These are phyloP conservation scores for Durotheca rogersii DNA, from an alignment of 495 filamentous ascomycete species.

Conservation along the genomic window DNA sequence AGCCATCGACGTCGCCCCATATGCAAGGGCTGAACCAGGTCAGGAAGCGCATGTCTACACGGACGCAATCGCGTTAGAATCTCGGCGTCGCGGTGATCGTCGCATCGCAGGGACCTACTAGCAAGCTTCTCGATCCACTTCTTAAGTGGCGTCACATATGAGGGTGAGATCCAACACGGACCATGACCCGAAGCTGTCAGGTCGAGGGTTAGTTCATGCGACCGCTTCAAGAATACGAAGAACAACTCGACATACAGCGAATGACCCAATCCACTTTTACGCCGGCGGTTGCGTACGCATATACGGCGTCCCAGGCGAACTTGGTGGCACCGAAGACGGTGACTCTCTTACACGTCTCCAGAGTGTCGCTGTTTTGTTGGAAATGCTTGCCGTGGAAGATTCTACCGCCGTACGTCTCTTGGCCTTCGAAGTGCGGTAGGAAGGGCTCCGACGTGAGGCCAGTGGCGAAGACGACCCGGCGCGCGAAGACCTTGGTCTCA, in stretches of 20 bases:
- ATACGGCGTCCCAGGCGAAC: conserved; percentile 71
- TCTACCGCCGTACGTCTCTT: conserved; percentile 44
- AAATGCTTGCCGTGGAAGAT: conserved; percentile 65
- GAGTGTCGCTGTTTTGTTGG: conserved; percentile 29
- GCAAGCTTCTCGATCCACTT: conserved; percentile 60
- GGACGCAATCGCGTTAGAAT: conserved; percentile 12
- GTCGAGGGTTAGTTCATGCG: conserved; percentile 11
- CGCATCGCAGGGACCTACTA: conserved; percentile 42
- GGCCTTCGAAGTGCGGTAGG: conserved; percentile 34
- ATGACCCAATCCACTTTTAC: conserved; percentile 78
- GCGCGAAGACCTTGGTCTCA: conserved; percentile 27
- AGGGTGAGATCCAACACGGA: conserved; percentile 65
- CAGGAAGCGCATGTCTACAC: conserved; percentile 30
- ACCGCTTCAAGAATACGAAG: not conserved
- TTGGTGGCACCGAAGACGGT: conserved; percentile 69
- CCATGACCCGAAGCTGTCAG: conserved; percentile 62
- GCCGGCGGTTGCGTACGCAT: conserved; percentile 61
- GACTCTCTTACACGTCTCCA: conserved; percentile 43
- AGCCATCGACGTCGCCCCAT: conserved; percentile 42
- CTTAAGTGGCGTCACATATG: conserved; percentile 41
- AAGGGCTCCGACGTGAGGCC: conserved; percentile 36
- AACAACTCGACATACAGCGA: conserved; percentile 45
- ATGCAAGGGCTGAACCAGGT: conserved; percentile 41
- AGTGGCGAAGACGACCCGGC: conserved; percentile 32
- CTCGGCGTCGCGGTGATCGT: not conserved